Evolutionary conservation across 345 rosid species (phyloP), one percentile per base, ranked within the genome.

Genomic region (Lepidium sativum): DNA sequence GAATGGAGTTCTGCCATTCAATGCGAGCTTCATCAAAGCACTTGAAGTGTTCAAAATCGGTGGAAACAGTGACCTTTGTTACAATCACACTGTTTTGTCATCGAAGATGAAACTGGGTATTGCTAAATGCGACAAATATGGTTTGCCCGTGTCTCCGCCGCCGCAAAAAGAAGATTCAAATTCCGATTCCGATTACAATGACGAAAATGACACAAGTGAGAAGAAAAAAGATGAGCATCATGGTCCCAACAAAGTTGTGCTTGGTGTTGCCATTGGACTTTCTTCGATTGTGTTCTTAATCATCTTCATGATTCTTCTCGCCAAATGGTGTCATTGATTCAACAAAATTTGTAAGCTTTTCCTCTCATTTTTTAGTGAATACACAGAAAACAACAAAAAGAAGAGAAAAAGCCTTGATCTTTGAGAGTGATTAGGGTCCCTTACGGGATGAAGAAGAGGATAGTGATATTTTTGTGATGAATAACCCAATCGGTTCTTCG

Each of bases 221-320:
- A 62, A 62, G 70, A 83, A 83, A 47, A 69, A 79, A 47, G 75
- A 66, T 25, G 78, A 67, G 6, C 82, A 82, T 67, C 95, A 80
- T 23, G 98, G 98, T 43, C 95, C 98, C 34, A 91, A 75, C 39
- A 91, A 91, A 79, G 81, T 91, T 35, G 92, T 86, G 68, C 88
- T 91, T 37, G 98, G 98, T 29, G 81, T 91, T 25, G 95, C 96
- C 3, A 91, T 88, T 71, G 96, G 82, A 0, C 85, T 91, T 27
- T 81, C 96, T 55, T 81, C 98, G 1, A 79, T 88, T 61, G 95
- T 91, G 7, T 88, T 91, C 79, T 89, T 91, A 34, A 91, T 88
- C 45, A 79, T 88, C 50, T 88, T 91, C 84, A 73, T 91, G 66
- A 69, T 91, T 61, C 87, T 84, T 79, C 73, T 88, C 21, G 86